Conservation (phyloP, 2,329 filamentous ascomycete genomes). For the Knufia fluminis region DNA sequence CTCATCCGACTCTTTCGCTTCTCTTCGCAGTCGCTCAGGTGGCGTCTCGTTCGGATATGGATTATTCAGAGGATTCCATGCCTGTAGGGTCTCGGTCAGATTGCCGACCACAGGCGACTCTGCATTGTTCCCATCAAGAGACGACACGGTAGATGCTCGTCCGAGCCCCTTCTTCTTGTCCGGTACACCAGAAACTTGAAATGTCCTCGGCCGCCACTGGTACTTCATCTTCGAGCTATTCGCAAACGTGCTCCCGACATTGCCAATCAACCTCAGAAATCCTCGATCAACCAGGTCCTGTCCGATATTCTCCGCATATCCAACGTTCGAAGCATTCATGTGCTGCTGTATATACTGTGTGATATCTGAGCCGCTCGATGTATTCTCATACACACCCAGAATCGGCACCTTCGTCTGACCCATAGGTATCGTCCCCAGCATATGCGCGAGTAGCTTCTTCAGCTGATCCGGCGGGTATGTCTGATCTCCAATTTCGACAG, state of each 20-base stretch:
- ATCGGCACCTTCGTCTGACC: conserved; percentile 93
- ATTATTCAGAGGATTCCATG: conserved; percentile 90
- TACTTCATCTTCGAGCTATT: conserved; percentile 98
- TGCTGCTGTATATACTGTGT: conserved; percentile 89
- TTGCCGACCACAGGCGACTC: conserved; percentile 75
- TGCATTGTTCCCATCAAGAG: conserved; percentile 42
- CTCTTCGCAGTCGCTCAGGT: conserved; percentile 72
- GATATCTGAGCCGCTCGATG: conserved; percentile 82
- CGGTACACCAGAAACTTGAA: conserved; percentile 75
- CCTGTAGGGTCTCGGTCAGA: conserved; percentile 79
- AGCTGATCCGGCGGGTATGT: conserved; percentile 75
- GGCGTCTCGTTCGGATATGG: conserved; percentile 89
- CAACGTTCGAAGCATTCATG: conserved; percentile 73
- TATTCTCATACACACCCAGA: conserved; percentile 87
- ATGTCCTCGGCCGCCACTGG: conserved; percentile 90
- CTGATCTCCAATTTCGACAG: conserved; percentile 84
- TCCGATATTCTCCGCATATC: conserved; percentile 87
- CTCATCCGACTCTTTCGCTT: conserved; percentile 83
- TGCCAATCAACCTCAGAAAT: conserved; percentile 82
- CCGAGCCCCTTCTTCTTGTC: conserved; percentile 71
- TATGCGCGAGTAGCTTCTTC: conserved; percentile 80
- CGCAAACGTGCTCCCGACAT: conserved; percentile 88
- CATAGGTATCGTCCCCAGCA: conserved; percentile 76
- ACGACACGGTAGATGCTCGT: conserved; percentile 65
- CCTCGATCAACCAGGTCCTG: conserved; percentile 83